These are phyloP conservation scores for Ogataea neopini DNA, from an alignment of 805 yeast species.

Conservation along the genomic window DNA sequence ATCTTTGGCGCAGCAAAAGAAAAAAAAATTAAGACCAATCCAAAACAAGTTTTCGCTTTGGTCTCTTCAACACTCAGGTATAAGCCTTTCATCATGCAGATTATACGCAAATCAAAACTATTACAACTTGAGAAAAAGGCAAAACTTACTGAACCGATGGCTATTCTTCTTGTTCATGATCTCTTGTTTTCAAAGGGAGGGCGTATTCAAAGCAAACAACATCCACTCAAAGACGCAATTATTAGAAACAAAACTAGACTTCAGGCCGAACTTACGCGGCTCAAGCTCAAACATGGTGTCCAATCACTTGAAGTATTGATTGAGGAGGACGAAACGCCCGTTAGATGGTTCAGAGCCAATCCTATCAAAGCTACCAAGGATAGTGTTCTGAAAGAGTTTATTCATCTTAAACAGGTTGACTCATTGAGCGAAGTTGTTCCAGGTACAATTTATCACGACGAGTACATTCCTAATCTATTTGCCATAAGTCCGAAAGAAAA, in stretches of 20 bases:
- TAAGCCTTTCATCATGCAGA: slow-evolving; percentile 58
- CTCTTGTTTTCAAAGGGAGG: slow-evolving; percentile 72
- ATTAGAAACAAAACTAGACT: slow-evolving; percentile 77
- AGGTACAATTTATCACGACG: slow-evolving; percentile 73
- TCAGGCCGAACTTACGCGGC: slow-evolving; percentile 76
- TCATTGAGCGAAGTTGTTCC: slow-evolving; percentile 41
- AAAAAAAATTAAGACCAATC: slow-evolving; percentile 57
- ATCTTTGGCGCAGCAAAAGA: slow-evolving; percentile 51
- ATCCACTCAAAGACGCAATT: slow-evolving; percentile 79
- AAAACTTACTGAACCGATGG: slow-evolving; percentile 52
- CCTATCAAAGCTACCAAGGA: slow-evolving; percentile 50
- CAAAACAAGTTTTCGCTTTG: slow-evolving; percentile 84
- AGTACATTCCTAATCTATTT: slow-evolving; percentile 69
- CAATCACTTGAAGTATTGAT: slow-evolving; percentile 52
- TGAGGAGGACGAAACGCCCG: slow-evolving; percentile 65
- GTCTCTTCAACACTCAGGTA: slow-evolving; percentile 76
- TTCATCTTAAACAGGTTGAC: slow-evolving; percentile 47
- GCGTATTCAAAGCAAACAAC: slow-evolving; percentile 86
- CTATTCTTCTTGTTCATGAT: slow-evolving; percentile 77
- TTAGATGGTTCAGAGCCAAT: slow-evolving; percentile 80
- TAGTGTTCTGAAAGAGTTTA: slow-evolving; percentile 42
- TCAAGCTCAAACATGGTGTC: slow-evolving; percentile 73
- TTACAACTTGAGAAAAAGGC: slow-evolving; percentile 49
- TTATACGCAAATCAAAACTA: slow-evolving; percentile 70
- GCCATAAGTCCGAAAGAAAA: slow-evolving; percentile 81